Evolutionary conservation across 2,329 filamentous ascomycete species (phyloP), one percentile per base, ranked within the genome.

Genomic region (Elsinoe ampelina): DNA sequence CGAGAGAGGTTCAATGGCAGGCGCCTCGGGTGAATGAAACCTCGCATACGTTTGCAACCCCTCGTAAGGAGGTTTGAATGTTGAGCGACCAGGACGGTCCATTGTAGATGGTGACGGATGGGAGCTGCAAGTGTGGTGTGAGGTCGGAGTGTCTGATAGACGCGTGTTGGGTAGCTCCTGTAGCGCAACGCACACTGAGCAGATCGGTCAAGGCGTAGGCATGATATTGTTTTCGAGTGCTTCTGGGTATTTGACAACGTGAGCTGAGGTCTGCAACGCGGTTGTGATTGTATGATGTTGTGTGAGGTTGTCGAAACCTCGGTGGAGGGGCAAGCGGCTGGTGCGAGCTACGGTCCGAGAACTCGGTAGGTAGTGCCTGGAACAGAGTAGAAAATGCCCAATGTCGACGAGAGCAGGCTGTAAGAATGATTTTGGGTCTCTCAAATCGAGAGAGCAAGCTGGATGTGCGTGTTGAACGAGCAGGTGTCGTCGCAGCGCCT

Each of bases 1-100:
- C 50, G 70, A 70, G 17, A 71, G 61, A 30, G 69, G 68, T 55
- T 72, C 69, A 51, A 63, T 67, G 20, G 62, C 58, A 39, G 62
- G 63, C 35, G 68, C 67, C 13, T 41, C 52, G 3, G 69, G 69
- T 26, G 69, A 65, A 7, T 67, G 63, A 6, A 67, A 66, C 48
- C 69, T 62, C 17, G 61, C 59, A 45, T 38, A 47, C 5, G 52
- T 26, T 26, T 42, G 22, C 22, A 30, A 52, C 5, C 50, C 36
- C 4, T 17, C 58, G 7, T 55, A 52, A 2, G 64, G 61, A n/a
- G 58, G 48, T 58, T 67, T 68, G 65, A 68, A 69, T 43, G 61
- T 62, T 15, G 61, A 59, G 63, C 63, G 55, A 66, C 34, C 7
- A 59, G 59, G 63, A 61, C 41, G 58, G 61, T 42, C 48, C 56